Evolutionary conservation across 2,329 filamentous ascomycete species (phyloP), one percentile per base, ranked within the genome.

Genomic region (Aspergillus sclerotialis): DNA sequence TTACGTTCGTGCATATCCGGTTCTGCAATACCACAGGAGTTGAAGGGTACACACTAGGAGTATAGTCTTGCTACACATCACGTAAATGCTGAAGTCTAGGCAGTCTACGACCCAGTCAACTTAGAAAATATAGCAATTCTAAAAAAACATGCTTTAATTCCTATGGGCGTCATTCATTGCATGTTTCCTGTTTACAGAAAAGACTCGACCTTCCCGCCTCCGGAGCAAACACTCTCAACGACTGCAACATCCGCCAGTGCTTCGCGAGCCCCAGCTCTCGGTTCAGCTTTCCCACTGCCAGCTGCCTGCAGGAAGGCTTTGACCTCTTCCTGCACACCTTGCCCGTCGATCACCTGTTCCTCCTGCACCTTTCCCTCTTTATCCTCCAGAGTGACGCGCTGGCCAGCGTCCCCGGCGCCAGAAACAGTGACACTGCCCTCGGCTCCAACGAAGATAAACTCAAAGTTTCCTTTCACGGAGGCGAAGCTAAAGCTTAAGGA

Each of bases 401-500:
- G n/a, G n/a, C 21, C 19, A 42, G 25, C 4, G 28, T 38, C 19
- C 42, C 37, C n/a, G 27, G 34, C 10, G 34, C 31, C 23, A 12
- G 36, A 36, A 15, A 41, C 36, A 5, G 25, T 30, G 7, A 43
- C 17, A 28, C 64, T 7, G 68, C 72, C 6, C 75, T 75, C 21
- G n/a, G 41, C 39, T n/a, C 42, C 41, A 5, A 34, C 39, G 5
- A 43, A n/a, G 2, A 37, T 40, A 27, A 24, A 43, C 13, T 35
- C 39, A 5, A n/a, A n/a, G n/a, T n/a, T n/a, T 27, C 11, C 9
- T 16, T 35, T 4, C 28, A 11, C 25, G 35, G 23, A 14, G 21
- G 28, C 3, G 37, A 38, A 2, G 2, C 70, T 74, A n/a, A 75
- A 58, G 35, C 68, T 64, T 31, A 81, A 72, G 4, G 70, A 74